Evolutionary conservation across 768 basidiomycete genomes (phyloP), one percentile per base, ranked within the genome.

Genomic region (Russula dissimulans): DNA sequence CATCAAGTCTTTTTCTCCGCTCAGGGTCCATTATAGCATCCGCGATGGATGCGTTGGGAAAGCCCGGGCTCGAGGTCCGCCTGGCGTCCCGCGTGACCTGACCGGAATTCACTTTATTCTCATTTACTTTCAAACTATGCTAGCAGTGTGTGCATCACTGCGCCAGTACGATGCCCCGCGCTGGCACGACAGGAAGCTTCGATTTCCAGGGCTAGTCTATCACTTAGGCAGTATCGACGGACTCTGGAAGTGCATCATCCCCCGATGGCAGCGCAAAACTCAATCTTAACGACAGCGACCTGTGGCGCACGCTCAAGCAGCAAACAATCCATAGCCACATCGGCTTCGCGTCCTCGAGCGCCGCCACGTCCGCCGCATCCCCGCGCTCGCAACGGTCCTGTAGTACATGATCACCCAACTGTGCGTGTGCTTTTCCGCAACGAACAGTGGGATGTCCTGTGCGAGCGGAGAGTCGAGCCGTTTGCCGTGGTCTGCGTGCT

Each of bases 291-390:
- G 12, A 77, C 76, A 15, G 83, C 80, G 0, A 77, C 67, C 31
- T 78, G 65, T 12, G 80, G 73, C 56, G 22, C 22, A 26, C 22
- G 84, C 65, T 88, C 87, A 14, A 83, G 72, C 42, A 97, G 77
- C 42, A 97, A 73, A 67, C 87, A 95, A 70, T 97, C 91, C 53
- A 92, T 50, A 97, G 74, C 95, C 95, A 98, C 65, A 85, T 68
- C 22, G 95, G 95, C 77, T 91, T 83, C 42, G 75, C 78, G 67
- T 84, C 81, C 72, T 97, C 22, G 22, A 97, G 75, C 14, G 70
- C 62, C 45, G 74, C 71, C 56, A 75, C 66, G 57, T 87, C 86
- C 2, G 4, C 31, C 18, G 15, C 6, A 3, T 76, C 76, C 76
- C 82, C 8, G 83, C 80, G 38, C 77, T 78, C 0, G 78, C 77